Conservation (phyloP, 106 monocot genomes). For the Dendrobium catenatum region DNA sequence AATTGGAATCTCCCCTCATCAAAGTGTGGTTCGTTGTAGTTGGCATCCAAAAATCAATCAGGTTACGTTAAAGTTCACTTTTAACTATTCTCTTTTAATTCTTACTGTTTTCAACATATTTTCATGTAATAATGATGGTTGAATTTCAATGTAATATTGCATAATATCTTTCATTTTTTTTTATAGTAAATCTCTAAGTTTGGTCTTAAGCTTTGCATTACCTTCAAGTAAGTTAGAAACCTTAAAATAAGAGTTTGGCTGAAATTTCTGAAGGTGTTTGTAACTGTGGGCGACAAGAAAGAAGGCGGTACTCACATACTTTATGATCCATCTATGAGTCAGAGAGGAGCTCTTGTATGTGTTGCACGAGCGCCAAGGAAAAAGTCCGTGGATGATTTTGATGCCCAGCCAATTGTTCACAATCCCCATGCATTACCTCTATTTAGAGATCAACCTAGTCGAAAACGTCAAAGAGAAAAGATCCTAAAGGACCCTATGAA, state of each 20-base stretch:
- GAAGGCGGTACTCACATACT: constrained; percentile 91
- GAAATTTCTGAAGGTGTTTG: constrained; percentile 52
- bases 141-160: no score
- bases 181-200: no score
- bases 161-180: no score
- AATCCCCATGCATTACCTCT: constrained; percentile 95
- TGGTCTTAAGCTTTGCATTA: no score
- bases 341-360: constrained; percentile 96
- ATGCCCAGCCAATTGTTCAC: constrained; percentile 79
- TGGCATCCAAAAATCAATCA: constrained; percentile 97
- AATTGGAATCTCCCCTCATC: constrained; percentile 68
- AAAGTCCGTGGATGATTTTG: constrained; percentile 87
- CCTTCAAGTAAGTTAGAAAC: neutral
- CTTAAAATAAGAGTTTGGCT: neutral
- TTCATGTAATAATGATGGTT: no score
- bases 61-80: constrained; percentile 16
- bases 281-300: constrained; percentile 89
- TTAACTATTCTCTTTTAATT: neutral
- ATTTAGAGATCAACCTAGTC: constrained; percentile 89
- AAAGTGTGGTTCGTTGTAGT: constrained; percentile 73
- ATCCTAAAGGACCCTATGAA: constrained; percentile 81
- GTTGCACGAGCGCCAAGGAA: constrained; percentile 83
- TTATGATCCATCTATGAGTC: constrained; percentile 86
- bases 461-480: constrained; percentile 91
- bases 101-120: no score